Base-by-base conservation (phyloP, 2,329 filamentous ascomycete species). In the Microdochium bolleyi region DNA sequence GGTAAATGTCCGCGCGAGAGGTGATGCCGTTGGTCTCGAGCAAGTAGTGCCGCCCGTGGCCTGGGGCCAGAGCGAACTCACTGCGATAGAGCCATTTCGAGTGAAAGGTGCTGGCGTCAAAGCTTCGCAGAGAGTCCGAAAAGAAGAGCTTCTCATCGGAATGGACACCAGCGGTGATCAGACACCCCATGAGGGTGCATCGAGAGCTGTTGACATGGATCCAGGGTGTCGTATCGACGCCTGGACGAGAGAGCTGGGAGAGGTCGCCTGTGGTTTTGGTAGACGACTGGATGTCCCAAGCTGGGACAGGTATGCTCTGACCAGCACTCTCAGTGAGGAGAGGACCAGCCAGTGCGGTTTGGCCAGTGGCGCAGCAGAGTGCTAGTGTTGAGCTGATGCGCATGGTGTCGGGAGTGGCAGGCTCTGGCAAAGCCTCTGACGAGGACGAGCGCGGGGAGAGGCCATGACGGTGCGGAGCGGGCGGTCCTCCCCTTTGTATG, bases 21-120 rank as follows among this genome's bases (percentile, higher is more conserved):
- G 75, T 78, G 56, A 85, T 81, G 3, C 82, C 82, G 55, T 85
- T 71, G 0, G 80, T 84, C 32, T 76, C 66, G 2, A 85, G 66
- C 25, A 78, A 70, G 56, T 75, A 79, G 57, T 82, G 75, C 32
- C 71, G 64, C 1, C 64, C 65, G 0, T 62, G 27, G 2, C 55
- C 49, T 0, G 62, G 60, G 1, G 64, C 57, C 1, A 82, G 57
- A 0, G 56, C 54, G 52, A 83, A 78, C 54, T 83, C 77, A 38
- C 76, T 67, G 13, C 81, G 73, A 57, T 84, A 85, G 24, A 83
- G 61, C 81, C 82, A 85, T 0, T 81, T 78, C 0, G 75, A 71
- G 1, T 67, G 62, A 53, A 84, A 85, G 46, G 72, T 72, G 2
- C 66, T 63, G 14, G 64, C 58, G 50, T 80, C 70, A 34, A 82